Evolutionary conservation across 495 filamentous ascomycete species (phyloP), one percentile per base, ranked within the genome.

Genomic region (Annulohypoxylon maeteangense): DNA sequence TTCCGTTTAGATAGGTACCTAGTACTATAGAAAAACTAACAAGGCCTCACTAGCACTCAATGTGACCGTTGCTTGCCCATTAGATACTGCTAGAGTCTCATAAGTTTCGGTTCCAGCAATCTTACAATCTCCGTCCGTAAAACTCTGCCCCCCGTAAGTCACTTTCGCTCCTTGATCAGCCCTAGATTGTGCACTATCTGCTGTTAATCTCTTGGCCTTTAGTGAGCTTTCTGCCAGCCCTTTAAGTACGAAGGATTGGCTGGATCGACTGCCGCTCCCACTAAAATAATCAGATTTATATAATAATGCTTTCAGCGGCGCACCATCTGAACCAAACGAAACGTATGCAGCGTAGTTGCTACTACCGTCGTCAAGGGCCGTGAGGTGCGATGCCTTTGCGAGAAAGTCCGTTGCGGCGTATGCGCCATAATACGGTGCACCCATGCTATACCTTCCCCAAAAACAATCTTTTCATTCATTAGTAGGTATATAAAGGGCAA

Each of bases 251-350:
- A 85, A 88, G 1, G 71, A 79, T 64, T 87, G 78, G 27, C 65
- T 82, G 7, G 76, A 72, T 20, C 87, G 77, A 5, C 75, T 82
- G 0, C 86, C 86, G 25, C 76, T 80, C 0, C 77, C 81, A 6
- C 76, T 74, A 67, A 83, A 87, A 67, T 89, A 88, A n/a, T 87
- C 84, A 0, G 87, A 88, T 65, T 89, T 89, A 58, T 87, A 86
- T 25, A 89, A 67, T 36, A 89, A 60, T 18, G 81, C 83, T 7
- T 79, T 74, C 14, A 85, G 50, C 1, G 85, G 83, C 1, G 67
- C 64, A 0, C 79, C 79, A 6, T 70, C 66, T 0, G 80, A 74
- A 29, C 82, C 77, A 71, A 86, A 89, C 2, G 85, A 78, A 0
- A 83, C 83, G 55, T 89, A 89, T 1, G 79, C 84, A 1, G 85